Base-by-base conservation (phyloP, 2,329 filamentous ascomycete genomes). In the Knufia petricola region DNA sequence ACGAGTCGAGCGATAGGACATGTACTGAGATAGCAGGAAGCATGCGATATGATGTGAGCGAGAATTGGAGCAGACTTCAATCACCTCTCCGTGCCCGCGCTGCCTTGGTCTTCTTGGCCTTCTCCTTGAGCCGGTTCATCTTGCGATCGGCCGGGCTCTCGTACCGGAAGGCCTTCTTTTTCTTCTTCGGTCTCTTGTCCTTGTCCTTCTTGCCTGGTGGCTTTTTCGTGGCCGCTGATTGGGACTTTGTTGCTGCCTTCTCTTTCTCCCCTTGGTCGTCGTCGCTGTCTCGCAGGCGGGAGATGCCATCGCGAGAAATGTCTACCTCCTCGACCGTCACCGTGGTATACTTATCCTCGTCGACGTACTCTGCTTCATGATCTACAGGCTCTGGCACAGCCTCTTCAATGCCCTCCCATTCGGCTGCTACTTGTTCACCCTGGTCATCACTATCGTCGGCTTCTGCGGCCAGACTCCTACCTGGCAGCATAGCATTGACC, bases 301-400 rank as follows among this genome's bases (percentile, higher is more conserved):
- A 74, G 41, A 94, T 69, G 0, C 86, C 86, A 48, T 88, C 80
- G 56, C 79, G 79, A 10, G 84, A 82, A 13, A 94, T 77, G 54
- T 83, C 84, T 57, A 98, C 87, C 9, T 85, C 84, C 64, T 95
- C 90, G 1, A 98, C 82, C 0, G 87, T 95, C 21, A 98, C 92
- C 1, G 87, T 95, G 0, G 92, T 96, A 64, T 87, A 95, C 63
- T 85, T 85, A 65, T 95, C 90, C 64, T 96, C 92, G 65, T 98
- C 92, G 56, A 95, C 79, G 68, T 95, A 98, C 65, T 96, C 88
- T 57, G 90, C 88, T 64, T 95, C 85, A 58, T 87, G 81, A 62
- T 94, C 82, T 38, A 92, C 66, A 32, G 65, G 66, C 15, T 68
- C 66, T 30, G 60, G 54, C 19, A 59, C 42, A 50, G 64, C 56